Evolutionary conservation across 345 rosid genomes (phyloP).

Genomic region (Linum trigynum): DNA sequence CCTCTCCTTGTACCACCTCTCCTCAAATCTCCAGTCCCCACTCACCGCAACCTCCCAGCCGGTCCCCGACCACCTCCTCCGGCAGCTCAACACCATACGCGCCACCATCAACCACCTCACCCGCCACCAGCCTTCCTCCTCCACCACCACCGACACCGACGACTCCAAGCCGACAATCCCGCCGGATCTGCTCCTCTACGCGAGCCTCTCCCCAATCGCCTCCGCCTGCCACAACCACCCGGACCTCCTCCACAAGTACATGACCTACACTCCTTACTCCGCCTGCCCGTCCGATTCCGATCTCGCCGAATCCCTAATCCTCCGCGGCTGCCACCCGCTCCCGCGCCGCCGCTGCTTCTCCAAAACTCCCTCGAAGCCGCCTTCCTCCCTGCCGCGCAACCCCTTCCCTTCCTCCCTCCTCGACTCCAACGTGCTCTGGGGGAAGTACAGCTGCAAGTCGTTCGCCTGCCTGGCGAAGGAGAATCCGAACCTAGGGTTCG

Average conservation of each 20-base stretch:
- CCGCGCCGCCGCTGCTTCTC: slow-evolving; percentile 99
- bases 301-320: slow-evolving; percentile 72
- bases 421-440: slow-evolving; percentile 64
- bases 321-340: slow-evolving; percentile 91
- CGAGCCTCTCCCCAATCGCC: slow-evolving; percentile 72
- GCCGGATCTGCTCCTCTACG: slow-evolving; percentile 68
- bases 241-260: slow-evolving; percentile 74
- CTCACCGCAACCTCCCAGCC: slow-evolving; percentile 36
- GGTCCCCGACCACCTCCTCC: slow-evolving; percentile 76
- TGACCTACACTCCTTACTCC: slow-evolving; percentile 78
- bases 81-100: slow-evolving; percentile 78
- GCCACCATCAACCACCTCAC: slow-evolving; percentile 89
- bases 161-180: slow-evolving; percentile 34
- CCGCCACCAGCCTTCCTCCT: slow-evolving; percentile 44
- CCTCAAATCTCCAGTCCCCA: slow-evolving; percentile 56
- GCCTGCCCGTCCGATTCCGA: slow-evolving; percentile 64
- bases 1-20: slow-evolving; percentile 91
- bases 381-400: slow-evolving; percentile 32
- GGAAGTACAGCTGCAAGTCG: slow-evolving; percentile 56
- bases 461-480: slow-evolving; percentile 56
- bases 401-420: slow-evolving; percentile 56
- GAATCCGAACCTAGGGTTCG: slow-evolving; percentile 52
- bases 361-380: slow-evolving; percentile 46
- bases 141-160: slow-evolving; percentile 14
- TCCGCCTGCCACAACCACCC: slow-evolving; percentile 85